These are phyloP conservation scores for Pseudogymnoascus verrucosus DNA, from an alignment of 2,329 filamentous ascomycete species.

Conservation along the genomic window DNA sequence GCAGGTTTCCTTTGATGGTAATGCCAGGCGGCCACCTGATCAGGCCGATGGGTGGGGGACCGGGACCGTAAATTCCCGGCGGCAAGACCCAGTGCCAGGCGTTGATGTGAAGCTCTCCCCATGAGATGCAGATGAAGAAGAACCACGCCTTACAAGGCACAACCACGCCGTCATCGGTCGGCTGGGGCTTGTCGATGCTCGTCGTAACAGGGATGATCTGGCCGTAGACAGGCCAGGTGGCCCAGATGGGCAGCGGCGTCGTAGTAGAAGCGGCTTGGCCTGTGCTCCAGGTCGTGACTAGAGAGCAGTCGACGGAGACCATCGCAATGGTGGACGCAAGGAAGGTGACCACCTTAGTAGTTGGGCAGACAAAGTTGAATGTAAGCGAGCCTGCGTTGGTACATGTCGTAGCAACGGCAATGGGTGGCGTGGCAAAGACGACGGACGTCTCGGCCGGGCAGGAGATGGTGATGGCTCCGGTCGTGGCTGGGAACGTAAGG, in stretches of 20 bases:
- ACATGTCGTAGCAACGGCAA: background rate
- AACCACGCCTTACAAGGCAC: conserved; percentile 17
- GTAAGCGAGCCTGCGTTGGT: background rate
- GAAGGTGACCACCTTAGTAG: conserved; percentile 14
- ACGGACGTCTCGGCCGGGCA: conserved; percentile 13
- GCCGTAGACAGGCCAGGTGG: background rate
- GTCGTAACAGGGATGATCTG: background rate
- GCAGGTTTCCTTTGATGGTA: conserved; percentile 14
- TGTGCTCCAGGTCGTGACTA: background rate
- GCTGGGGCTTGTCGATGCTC: conserved; percentile 13
- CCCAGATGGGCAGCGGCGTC: conserved; percentile 12
- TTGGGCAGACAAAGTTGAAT: conserved; percentile 14
- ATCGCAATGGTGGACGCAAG: conserved; percentile 14
- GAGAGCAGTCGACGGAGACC: background rate
- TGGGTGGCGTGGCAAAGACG: conserved; percentile 12
- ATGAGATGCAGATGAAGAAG: conserved; percentile 19
- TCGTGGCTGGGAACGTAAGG: conserved; percentile 11
- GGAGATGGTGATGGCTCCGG: conserved; percentile 6
- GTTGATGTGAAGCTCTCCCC: conserved; percentile 13
- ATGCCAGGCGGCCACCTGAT: conserved; percentile 11
- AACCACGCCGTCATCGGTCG: conserved; percentile 13
- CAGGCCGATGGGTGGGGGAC: conserved; percentile 11
- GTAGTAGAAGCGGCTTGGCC: conserved; percentile 5
- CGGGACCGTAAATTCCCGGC: conserved; percentile 16
- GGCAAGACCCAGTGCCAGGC: conserved; percentile 10